phyloP scores from a whole-genome alignment of 2,329 filamentous ascomycete species.

The Aspergillus latus region DNA sequence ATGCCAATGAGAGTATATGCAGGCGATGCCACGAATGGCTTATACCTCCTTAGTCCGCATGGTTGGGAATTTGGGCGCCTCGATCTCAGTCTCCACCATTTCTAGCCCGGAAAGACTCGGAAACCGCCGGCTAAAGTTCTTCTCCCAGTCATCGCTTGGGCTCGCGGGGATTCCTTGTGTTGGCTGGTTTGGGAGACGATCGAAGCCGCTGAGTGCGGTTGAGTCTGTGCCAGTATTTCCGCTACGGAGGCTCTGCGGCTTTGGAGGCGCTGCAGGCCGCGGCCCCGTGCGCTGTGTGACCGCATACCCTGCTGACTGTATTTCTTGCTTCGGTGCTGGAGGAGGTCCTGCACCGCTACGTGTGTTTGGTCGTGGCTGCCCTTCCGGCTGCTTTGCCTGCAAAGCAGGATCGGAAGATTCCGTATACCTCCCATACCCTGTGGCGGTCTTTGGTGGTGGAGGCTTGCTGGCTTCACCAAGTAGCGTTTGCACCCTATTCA shows the following conservation, averaged over 20 bases:
- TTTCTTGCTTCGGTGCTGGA: conserved; percentile 18
- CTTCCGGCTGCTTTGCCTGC: conserved; percentile 41
- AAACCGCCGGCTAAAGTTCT: conserved; percentile 79
- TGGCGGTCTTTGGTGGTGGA: conserved; percentile 66
- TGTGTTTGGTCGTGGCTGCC: conserved; percentile 24
- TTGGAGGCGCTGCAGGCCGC: conserved; percentile 59
- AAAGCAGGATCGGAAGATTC: conserved; percentile 46
- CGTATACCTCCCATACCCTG: conserved; percentile 87
- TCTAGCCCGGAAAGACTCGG: conserved; percentile 83
- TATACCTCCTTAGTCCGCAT: conserved; percentile 47
- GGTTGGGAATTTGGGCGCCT: conserved; percentile 37
- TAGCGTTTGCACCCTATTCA: conserved; percentile 83
- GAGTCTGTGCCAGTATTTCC: conserved; percentile 27
- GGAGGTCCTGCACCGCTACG: conserved; percentile 21
- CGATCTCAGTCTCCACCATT: conserved; percentile 74
- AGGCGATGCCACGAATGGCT: neutral
- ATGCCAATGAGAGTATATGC: neutral
- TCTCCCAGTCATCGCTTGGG: conserved; percentile 61
- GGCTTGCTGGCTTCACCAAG: conserved; percentile 71
- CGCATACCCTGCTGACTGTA: conserved; percentile 24
- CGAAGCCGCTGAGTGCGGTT: conserved; percentile 25
- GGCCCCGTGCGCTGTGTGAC: conserved; percentile 29
- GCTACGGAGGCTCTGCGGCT: conserved; percentile 59
- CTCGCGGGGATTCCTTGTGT: conserved; percentile 28
- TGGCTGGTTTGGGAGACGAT: conserved; percentile 21